These are phyloP conservation scores for Zizania palustris DNA, from an alignment of 202 grass and related monocot species.

Conservation along the genomic window DNA sequence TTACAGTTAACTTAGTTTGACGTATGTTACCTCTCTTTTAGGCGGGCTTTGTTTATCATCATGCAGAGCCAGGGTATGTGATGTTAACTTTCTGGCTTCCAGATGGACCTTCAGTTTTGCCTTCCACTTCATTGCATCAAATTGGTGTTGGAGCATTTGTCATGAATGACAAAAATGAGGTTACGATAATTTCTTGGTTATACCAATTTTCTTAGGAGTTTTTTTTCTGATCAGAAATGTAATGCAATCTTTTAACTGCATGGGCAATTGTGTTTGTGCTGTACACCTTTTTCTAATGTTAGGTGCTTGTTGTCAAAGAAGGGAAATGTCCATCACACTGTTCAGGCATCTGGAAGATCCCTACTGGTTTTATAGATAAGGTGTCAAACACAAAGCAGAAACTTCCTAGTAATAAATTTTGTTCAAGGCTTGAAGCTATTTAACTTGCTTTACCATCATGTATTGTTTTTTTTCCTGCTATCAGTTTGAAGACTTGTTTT, in stretches of 20 bases:
- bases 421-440: not conserved
- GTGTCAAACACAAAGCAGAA: constrained; percentile 10
- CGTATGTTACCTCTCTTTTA: constrained; percentile 35
- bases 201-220: not conserved
- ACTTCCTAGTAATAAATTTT: not conserved
- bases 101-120: constrained; percentile 58
- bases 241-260: not conserved
- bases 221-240: not conserved
- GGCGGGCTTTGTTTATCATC: constrained; percentile 67
- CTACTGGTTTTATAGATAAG: constrained; percentile 69
- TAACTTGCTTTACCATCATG: not conserved
- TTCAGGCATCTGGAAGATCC: constrained; percentile 75
- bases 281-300: not conserved
- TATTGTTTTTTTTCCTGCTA: not conserved
- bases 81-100: constrained; percentile 74
- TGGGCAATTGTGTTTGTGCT: constrained; percentile 5
- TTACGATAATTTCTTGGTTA: constrained; percentile 24
- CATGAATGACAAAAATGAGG: constrained; percentile 62
- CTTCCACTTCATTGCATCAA: constrained; percentile 67
- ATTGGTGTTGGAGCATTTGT: constrained; percentile 73
- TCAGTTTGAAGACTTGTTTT: constrained; percentile 74
- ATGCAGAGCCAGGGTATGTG: constrained; percentile 66
- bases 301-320: constrained; percentile 83
- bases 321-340: constrained; percentile 62
- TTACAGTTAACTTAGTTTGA: not conserved